phyloP scores from a whole-genome alignment of 2,329 filamentous ascomycete genomes.

The Aspergillus viridinutans region DNA sequence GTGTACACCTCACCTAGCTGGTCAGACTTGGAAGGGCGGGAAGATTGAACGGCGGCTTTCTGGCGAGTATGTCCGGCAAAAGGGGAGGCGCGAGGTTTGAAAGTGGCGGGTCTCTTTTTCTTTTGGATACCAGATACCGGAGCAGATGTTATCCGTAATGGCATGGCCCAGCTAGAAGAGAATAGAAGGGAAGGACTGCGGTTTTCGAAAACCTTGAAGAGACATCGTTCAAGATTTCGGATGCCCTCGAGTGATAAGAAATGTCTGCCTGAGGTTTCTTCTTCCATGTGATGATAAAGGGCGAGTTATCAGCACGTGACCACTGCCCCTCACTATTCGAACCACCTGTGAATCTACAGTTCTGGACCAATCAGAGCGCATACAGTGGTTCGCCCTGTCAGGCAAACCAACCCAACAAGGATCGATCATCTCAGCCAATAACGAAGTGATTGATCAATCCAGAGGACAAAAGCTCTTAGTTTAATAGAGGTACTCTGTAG shows the following conservation, averaged over 20 bases:
- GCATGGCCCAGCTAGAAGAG: slow-evolving; percentile 31
- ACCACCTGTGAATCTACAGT: neutral
- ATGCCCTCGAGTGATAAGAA: neutral
- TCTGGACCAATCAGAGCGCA: neutral
- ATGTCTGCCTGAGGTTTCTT: neutral
- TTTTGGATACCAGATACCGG: slow-evolving; percentile 43
- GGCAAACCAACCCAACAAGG: neutral
- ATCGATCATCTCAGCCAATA: neutral
- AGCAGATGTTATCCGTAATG: slow-evolving; percentile 46
- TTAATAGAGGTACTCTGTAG: neutral
- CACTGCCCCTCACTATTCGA: neutral
- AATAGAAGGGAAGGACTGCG: neutral
- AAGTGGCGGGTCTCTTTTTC: slow-evolving; percentile 31
- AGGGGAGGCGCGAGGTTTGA: slow-evolving; percentile 33
- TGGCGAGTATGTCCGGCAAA: slow-evolving; percentile 40
- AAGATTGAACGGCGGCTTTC: slow-evolving; percentile 33
- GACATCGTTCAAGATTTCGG: neutral
- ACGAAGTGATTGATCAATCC: neutral
- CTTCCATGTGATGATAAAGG: neutral
- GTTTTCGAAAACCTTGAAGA: neutral
- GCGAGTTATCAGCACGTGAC: neutral
- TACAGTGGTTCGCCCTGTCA: neutral
- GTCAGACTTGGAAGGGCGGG: slow-evolving; percentile 21
- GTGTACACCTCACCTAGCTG: slow-evolving; percentile 14
- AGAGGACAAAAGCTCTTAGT: neutral